Conservation (phyloP, 345 rosid genomes). For the Dipteronia dyeriana region DNA sequence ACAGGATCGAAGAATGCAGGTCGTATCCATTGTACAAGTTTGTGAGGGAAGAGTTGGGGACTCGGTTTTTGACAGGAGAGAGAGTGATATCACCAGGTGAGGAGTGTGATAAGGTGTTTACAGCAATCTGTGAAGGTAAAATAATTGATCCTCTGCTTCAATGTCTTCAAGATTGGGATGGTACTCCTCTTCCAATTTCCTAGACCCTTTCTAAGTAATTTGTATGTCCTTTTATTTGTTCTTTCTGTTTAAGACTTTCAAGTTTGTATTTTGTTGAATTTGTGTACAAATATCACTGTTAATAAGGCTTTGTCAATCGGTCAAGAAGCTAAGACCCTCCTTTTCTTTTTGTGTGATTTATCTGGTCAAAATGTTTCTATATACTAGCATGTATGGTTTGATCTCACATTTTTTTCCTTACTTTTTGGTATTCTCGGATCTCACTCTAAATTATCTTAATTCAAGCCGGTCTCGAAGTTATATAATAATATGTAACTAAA, state of each 20-base stretch:
- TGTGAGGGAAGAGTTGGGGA: slow-evolving; percentile 32
- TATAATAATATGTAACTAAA: too few relatives aligned
- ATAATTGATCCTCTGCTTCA: slow-evolving; percentile 42
- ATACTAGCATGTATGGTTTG: too few relatives aligned
- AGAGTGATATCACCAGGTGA: slow-evolving; percentile 42
- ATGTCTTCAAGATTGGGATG: slow-evolving; percentile 42
- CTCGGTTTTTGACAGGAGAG: slow-evolving; percentile 39
- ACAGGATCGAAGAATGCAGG: slow-evolving; percentile 46
- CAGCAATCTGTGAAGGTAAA: slow-evolving; percentile 36
- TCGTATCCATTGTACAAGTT: slow-evolving; percentile 45
- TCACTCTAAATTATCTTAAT: too few relatives aligned
- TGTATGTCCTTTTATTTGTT: neutral
- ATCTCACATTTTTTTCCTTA: too few relatives aligned
- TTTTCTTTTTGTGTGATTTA: neutral
- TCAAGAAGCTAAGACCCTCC: neutral
- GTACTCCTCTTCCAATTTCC: slow-evolving; percentile 30
- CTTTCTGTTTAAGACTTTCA: neutral
- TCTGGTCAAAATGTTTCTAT: too few relatives aligned
- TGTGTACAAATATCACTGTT: neutral
- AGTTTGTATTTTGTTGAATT: neutral
- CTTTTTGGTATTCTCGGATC: too few relatives aligned
- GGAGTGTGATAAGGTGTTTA: slow-evolving; percentile 41
- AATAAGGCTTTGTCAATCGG: neutral
- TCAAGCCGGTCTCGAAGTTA: too few relatives aligned
- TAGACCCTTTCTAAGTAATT: neutral